Percentiles rank a stretch among this genome's conserved stretches.
Conservation (phyloP, 768 basidiomycete species). For the Artomyces pyxidatus region DNA sequence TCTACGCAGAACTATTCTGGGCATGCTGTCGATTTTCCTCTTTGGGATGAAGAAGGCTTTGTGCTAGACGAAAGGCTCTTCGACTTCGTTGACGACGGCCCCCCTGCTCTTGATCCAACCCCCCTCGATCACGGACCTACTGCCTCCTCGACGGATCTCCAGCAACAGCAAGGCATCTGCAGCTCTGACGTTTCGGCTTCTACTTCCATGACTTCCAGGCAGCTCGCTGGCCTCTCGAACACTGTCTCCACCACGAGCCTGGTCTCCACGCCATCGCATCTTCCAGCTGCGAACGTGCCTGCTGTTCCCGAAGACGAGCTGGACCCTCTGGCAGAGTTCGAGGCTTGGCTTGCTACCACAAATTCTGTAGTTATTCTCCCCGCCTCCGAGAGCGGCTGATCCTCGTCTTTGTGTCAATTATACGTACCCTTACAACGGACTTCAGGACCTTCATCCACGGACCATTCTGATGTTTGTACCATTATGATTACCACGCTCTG, state of each 20-base stretch:
- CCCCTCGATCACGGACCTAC: no score
- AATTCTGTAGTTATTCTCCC: conserved; percentile 10
- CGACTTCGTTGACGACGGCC: conserved; percentile 17
- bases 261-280: no score
- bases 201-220: background rate
- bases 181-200: no score
- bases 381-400: no score
- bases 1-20: no score
- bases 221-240: background rate
- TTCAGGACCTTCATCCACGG: no score
- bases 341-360: conserved; percentile 12
- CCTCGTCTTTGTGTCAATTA: background rate
- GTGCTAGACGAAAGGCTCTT: conserved; percentile 26
- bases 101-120: no score
- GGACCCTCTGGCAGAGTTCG: background rate
- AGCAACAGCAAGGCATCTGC: no score
- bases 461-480: no score
- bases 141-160: no score
- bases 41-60: conserved; percentile 22
- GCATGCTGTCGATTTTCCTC: background rate
- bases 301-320: background rate
- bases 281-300: background rate
- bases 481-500: no score
- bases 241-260: background rate
- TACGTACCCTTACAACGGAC: no score